Conservation (phyloP, 305 asterid species). For the Fraxinus platypoda region DNA sequence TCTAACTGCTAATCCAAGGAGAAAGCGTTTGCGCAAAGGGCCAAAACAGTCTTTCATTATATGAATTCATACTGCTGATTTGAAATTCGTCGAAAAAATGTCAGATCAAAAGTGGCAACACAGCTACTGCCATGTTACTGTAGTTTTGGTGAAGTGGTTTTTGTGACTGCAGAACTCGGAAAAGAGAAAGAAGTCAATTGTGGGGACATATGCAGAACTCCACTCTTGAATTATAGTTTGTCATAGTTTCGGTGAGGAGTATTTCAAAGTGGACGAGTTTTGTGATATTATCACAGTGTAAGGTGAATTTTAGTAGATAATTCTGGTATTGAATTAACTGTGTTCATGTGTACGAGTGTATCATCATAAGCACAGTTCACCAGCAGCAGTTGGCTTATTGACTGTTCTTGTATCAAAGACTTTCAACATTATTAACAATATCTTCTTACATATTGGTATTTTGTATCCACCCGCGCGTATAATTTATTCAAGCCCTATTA, state of each 20-base stretch:
- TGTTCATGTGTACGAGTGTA: neutral
- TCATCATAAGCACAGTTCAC: neutral
- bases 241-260: neutral
- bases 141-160: neutral
- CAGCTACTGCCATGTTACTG: neutral
- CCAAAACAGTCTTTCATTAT: conserved; percentile 60
- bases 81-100: neutral
- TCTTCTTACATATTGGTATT: neutral
- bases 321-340: neutral
- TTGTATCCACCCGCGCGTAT: neutral
- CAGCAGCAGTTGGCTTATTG: neutral
- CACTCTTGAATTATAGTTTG: neutral
- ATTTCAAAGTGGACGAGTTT: neutral
- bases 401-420: neutral
- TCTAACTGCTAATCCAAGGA: conserved; percentile 61
- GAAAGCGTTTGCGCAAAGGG: conserved; percentile 60
- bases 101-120: neutral
- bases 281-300: neutral
- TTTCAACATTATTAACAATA: neutral
- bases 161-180: neutral
- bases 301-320: neutral
- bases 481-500: neutral
- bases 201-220: neutral
- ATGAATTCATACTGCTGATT: conserved; percentile 28
- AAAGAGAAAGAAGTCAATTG: neutral